phyloP scores from a whole-genome alignment of 345 rosid species.

The Syzygium oleosum region DNA sequence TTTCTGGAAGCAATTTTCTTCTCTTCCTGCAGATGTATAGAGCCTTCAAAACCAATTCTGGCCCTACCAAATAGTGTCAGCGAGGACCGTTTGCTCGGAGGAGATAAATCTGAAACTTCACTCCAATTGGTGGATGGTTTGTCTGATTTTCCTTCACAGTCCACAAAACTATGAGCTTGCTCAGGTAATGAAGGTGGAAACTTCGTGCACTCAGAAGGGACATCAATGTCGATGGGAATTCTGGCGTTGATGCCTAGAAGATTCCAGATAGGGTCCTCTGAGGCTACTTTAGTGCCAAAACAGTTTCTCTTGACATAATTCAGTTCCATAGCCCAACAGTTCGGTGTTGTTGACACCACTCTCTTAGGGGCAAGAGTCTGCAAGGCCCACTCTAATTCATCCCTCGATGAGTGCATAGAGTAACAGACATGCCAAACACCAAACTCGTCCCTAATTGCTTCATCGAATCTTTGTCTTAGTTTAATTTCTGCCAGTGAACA shows the following conservation, averaged over 20 bases:
- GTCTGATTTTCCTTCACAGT: conserved; percentile 12
- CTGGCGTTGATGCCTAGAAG: conserved; percentile 53
- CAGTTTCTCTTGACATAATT: conserved; percentile 59
- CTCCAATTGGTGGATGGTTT: conserved; percentile 11
- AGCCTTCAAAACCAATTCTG: conserved; percentile 33
- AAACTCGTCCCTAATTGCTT: conserved; percentile 65
- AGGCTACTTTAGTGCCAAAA: conserved; percentile 25
- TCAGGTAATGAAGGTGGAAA: conserved; percentile 20
- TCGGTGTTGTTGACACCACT: conserved; percentile 77
- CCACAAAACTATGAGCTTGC: conserved; percentile 12
- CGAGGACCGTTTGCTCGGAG: conserved; percentile 32
- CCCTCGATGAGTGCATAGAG: conserved; percentile 81
- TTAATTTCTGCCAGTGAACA: conserved; percentile 11
- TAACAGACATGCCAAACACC: conserved; percentile 92
- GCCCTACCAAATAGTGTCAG: conserved; percentile 76
- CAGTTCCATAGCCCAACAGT: conserved; percentile 70
- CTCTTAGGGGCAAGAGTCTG: conserved; percentile 62
- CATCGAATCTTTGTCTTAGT: conserved; percentile 41
- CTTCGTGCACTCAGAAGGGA: conserved; percentile 5
- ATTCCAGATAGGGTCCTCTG: conserved; percentile 68
- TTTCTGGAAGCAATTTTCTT: conserved; percentile 3
- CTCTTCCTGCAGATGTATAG: conserved; percentile 7
- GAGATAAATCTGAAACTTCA: conserved; percentile 23
- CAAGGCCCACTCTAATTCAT: conserved; percentile 71
- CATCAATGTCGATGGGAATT: conserved; percentile 18